These are phyloP conservation scores for Scleromitrula shiraiana DNA, from an alignment of 2,329 filamentous ascomycete species.

Conservation along the genomic window DNA sequence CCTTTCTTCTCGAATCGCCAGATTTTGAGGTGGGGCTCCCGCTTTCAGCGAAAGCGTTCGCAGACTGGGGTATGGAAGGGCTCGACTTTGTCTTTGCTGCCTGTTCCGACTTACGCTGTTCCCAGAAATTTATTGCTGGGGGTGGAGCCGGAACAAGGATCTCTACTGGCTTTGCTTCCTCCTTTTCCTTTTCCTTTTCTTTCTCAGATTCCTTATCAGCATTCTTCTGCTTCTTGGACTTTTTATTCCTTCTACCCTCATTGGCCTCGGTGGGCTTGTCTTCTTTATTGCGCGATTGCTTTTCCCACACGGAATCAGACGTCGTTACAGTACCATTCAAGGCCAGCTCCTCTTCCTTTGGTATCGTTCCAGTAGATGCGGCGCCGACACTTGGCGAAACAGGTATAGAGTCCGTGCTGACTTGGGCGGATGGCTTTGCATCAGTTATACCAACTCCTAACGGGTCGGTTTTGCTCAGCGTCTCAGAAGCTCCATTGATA, in stretches of 20 bases:
- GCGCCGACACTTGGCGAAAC: slow-evolving; percentile 48
- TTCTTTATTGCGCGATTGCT: slow-evolving; percentile 50
- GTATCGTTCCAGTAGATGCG: slow-evolving; percentile 41
- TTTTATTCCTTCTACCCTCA: slow-evolving; percentile 26
- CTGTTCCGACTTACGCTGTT: slow-evolving; percentile 62
- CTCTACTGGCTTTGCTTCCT: slow-evolving; percentile 44
- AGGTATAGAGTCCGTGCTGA: slow-evolving; percentile 31
- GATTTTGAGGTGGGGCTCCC: slow-evolving; percentile 22
- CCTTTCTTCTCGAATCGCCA: slow-evolving; percentile 33
- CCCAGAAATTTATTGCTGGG: slow-evolving; percentile 83
- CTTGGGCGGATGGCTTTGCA: slow-evolving; percentile 16
- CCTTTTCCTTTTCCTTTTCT: slow-evolving; percentile 51
- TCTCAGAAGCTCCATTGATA: slow-evolving; percentile 21
- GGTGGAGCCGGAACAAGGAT: slow-evolving; percentile 68
- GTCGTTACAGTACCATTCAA: slow-evolving; percentile 55
- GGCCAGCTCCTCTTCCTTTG: slow-evolving; percentile 47
- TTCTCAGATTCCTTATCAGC: slow-evolving; percentile 39
- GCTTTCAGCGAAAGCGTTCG: slow-evolving; percentile 9
- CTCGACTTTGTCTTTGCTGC: slow-evolving; percentile 39
- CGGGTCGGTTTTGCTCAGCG: slow-evolving; percentile 15
- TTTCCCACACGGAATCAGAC: slow-evolving; percentile 56
- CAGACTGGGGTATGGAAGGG: slow-evolving; percentile 11
- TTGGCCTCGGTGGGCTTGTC: slow-evolving; percentile 48
- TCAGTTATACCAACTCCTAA: slow-evolving; percentile 17
- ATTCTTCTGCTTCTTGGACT: slow-evolving; percentile 28